Percentiles rank a stretch among this genome's conserved stretches.
These are phyloP conservation scores for Tuber indicum DNA, from an alignment of 495 filamentous ascomycete genomes.

Conservation along the genomic window DNA sequence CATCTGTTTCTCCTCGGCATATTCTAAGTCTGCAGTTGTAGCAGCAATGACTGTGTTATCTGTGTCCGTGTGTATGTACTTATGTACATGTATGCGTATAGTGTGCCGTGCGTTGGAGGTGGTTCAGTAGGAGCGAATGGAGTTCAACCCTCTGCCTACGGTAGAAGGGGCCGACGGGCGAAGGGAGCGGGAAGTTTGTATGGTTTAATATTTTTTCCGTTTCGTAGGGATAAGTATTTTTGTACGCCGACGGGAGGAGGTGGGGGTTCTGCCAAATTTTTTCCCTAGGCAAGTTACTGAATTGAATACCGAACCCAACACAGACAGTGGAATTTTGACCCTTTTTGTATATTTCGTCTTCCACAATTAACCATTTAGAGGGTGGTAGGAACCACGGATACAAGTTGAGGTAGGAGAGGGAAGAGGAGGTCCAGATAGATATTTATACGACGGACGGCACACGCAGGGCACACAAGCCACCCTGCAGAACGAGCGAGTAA, in stretches of 20 bases:
- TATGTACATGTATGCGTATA: conserved; percentile 36
- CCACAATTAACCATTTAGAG: conserved; percentile 1
- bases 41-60: conserved; percentile 14
- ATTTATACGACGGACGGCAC: conserved; percentile 1
- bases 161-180: neutral
- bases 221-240: neutral
- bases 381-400: neutral
- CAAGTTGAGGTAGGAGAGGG: neutral
- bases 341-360: conserved; percentile 3
- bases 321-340: neutral
- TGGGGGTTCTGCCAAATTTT: neutral
- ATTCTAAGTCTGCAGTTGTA: neutral
- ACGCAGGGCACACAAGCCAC: neutral
- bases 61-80: conserved; percentile 27
- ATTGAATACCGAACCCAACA: conserved; percentile 1
- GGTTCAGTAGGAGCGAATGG: neutral
- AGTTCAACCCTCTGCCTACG: neutral
- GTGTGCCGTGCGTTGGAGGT: conserved; percentile 21
- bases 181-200: neutral
- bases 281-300: neutral
- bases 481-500: neutral
- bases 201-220: neutral
- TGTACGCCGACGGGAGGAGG: neutral
- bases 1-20: conserved; percentile 40
- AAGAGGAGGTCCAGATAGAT: conserved; percentile 2